Conservation (phyloP, 306 rosid genomes). For the Quercus suber region DNA sequence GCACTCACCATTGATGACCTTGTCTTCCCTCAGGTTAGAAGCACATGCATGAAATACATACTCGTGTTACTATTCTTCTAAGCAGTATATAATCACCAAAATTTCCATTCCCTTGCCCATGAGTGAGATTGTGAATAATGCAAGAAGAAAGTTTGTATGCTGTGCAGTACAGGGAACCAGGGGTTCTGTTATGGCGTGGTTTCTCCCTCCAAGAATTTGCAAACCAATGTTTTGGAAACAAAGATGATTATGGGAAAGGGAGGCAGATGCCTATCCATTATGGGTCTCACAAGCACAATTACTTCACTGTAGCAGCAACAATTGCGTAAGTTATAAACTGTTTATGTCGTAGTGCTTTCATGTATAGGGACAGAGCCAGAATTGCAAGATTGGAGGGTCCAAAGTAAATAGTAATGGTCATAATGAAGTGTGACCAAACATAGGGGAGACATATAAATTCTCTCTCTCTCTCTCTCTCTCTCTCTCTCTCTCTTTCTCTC, state of each 20-base stretch:
- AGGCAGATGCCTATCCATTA: slow-evolving; percentile 93
- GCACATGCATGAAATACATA: background rate
- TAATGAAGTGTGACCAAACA: background rate
- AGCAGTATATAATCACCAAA: background rate
- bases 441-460: background rate
- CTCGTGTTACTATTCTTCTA: background rate
- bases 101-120: background rate
- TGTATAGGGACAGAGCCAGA: background rate
- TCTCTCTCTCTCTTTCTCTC: too few relatives aligned
- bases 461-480: too few relatives aligned
- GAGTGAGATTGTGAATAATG: slow-evolving; percentile 10
- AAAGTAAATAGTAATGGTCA: background rate
- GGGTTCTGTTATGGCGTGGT: slow-evolving; percentile 89
- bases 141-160: slow-evolving; percentile 12
- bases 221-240: slow-evolving; percentile 75
- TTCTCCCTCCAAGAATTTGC: slow-evolving; percentile 84
- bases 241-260: slow-evolving; percentile 80
- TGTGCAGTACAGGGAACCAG: slow-evolving; percentile 83
- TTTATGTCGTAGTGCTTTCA: background rate
- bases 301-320: slow-evolving; percentile 75
- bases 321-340: slow-evolving; percentile 59
- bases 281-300: slow-evolving; percentile 77
- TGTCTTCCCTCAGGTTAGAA: slow-evolving; percentile 82
- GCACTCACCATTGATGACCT: slow-evolving; percentile 66
- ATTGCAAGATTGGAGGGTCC: background rate